Percentiles rank a stretch among this genome's conserved stretches.
These are phyloP conservation scores for Trichoderma koningiopsis DNA, from an alignment of 2,329 filamentous ascomycete genomes.

Conservation along the genomic window DNA sequence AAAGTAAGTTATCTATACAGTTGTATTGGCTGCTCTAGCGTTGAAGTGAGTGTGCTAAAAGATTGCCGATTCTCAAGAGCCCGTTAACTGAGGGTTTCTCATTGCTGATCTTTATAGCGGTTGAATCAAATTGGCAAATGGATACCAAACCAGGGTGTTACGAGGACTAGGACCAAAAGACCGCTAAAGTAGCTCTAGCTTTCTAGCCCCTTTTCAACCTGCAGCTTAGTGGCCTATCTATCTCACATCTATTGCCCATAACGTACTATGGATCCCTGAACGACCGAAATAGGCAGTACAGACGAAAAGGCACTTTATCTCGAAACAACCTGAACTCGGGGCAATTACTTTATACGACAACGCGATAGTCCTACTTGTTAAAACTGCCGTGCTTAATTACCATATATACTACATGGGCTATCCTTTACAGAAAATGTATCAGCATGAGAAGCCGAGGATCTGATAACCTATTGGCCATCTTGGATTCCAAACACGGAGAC, in stretches of 20 bases:
- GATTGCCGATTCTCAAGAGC: not conserved
- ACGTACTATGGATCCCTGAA: not conserved
- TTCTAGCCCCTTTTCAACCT: not conserved
- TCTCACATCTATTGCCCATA: not conserved
- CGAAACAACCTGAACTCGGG: too few species aligned
- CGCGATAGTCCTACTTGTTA: not conserved
- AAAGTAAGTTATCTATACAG: not conserved
- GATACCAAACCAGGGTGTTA: not conserved
- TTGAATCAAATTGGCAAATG: not conserved
- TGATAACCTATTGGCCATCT: not conserved
- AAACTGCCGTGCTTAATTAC: not conserved
- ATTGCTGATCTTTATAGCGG: not conserved
- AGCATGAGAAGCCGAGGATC: not conserved
- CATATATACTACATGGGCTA: too few species aligned
- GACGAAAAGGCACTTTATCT: too few species aligned
- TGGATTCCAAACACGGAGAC: not conserved
- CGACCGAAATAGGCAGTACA: too few species aligned
- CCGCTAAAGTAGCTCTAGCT: not conserved
- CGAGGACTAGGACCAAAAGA: not conserved
- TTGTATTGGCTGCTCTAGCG: not conserved
- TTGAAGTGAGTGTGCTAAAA: not conserved
- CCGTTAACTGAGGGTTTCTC: not conserved
- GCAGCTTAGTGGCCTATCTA: not conserved
- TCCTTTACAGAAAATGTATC: not conserved
- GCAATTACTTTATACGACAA: too few species aligned